These are phyloP conservation scores for Septoria linicola DNA, from an alignment of 2,329 filamentous ascomycete genomes.

Conservation along the genomic window DNA sequence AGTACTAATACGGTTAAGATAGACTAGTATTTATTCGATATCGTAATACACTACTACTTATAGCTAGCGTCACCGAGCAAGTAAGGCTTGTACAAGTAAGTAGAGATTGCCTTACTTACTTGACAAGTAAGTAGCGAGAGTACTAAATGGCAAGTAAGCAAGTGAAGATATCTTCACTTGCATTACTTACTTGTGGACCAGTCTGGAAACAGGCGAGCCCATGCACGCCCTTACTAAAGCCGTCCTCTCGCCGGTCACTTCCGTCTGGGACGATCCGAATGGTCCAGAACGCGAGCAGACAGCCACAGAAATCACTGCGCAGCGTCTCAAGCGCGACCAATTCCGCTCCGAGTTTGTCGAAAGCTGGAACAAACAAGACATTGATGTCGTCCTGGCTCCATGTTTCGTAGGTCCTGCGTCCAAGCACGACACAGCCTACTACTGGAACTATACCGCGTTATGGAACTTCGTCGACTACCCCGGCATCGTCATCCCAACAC, in stretches of 20 bases:
- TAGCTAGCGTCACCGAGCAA: no score
- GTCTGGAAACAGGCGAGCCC: slow-evolving; percentile 21
- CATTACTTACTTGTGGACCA: no score
- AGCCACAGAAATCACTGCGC: slow-evolving; percentile 17
- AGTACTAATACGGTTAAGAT: no score
- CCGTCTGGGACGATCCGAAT: slow-evolving; percentile 3
- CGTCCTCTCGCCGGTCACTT: slow-evolving; percentile 18
- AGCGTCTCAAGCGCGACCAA: slow-evolving; percentile 18
- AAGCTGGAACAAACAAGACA: slow-evolving; percentile 22
- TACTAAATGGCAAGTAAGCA: no score
- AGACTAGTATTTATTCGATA: no score
- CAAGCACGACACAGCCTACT: slow-evolving; percentile 23
- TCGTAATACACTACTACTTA: no score
- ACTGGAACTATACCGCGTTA: slow-evolving; percentile 24
- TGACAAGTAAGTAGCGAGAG: no score
- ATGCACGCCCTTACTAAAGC: slow-evolving; percentile 20
- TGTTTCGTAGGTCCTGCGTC: slow-evolving; percentile 23
- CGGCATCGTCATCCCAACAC: slow-evolving; percentile 20
- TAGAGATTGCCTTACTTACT: no score
- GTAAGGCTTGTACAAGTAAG: no score
- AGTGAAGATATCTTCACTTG: no score
- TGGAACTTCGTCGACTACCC: slow-evolving; percentile 28
- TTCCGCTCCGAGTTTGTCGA: slow-evolving; percentile 22
- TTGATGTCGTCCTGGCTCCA: slow-evolving; percentile 23
- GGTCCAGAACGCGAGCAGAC: slow-evolving; percentile 19